Percentiles rank a stretch among this genome's conserved stretches.
These are phyloP conservation scores for Coffea humblotiana DNA, from an alignment of 305 asterid genomes.

Conservation along the genomic window DNA sequence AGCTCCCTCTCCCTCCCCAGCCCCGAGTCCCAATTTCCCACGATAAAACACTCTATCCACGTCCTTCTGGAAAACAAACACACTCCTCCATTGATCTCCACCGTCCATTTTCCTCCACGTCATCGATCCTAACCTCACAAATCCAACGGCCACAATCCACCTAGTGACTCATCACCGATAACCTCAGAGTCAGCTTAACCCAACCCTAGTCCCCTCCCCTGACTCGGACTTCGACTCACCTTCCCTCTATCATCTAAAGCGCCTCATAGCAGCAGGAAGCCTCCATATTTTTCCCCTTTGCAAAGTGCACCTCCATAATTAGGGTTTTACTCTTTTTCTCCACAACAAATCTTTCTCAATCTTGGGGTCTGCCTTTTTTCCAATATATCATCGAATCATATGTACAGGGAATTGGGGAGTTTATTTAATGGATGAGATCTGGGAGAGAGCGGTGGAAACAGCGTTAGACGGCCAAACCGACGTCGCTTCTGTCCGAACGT, in stretches of 20 bases:
- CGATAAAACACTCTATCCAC: neutral
- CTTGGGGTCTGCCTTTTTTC: neutral
- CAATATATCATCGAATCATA: neutral
- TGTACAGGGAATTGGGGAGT: constrained; percentile 6
- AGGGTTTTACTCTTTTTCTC: constrained; percentile 23
- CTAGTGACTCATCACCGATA: constrained; percentile 24
- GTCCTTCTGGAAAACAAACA: constrained; percentile 52
- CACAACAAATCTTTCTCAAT: neutral
- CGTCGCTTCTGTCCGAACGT: constrained; percentile 56
- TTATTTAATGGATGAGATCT: constrained; percentile 76
- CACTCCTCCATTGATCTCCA: constrained; percentile 40
- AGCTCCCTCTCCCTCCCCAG: neutral
- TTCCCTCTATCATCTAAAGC: constrained; percentile 39
- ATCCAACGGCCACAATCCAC: constrained; percentile 39
- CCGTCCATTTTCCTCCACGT: constrained; percentile 52
- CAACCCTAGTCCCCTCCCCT: constrained; percentile 51
- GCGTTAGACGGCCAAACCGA: constrained; percentile 86
- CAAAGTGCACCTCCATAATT: constrained; percentile 17
- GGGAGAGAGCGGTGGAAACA: constrained; percentile 92
- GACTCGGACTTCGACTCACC: constrained; percentile 53
- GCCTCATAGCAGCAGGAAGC: neutral
- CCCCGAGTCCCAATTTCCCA: neutral
- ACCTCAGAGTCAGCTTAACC: constrained; percentile 43
- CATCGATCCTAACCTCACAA: constrained; percentile 46
- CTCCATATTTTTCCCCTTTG: neutral